Evolutionary conservation across 176 grass and related monocot species (phyloP).

Genomic region (Triticum urartu): DNA sequence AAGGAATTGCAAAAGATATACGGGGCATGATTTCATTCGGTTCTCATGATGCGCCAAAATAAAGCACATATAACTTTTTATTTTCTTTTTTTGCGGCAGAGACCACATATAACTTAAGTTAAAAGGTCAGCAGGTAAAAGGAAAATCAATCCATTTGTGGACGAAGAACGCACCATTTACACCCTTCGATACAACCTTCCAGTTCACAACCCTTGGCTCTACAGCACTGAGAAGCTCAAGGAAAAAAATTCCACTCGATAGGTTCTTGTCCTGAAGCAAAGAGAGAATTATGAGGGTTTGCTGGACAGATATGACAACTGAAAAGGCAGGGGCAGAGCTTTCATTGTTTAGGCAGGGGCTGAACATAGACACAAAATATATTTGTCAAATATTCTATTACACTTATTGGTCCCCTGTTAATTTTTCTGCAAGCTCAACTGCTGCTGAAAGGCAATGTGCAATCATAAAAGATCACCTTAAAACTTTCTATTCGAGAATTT

Average conservation of each 20-base stretch:
- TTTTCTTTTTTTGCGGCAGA: too few relatives aligned
- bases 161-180: slow-evolving; percentile 52
- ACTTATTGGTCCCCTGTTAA: neutral
- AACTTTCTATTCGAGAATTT: slow-evolving; percentile 81
- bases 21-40: neutral
- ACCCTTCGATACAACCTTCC: slow-evolving; percentile 88
- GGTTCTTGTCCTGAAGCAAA: slow-evolving; percentile 74
- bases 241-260: slow-evolving; percentile 85
- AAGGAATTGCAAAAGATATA: neutral
- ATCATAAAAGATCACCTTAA: slow-evolving; percentile 47
- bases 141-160: neutral
- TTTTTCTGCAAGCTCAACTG: neutral
- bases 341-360: neutral
- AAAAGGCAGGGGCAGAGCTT: neutral
- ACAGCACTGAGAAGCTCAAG: slow-evolving; percentile 95
- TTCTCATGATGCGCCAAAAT: neutral
- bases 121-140: neutral
- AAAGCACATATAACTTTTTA: neutral
- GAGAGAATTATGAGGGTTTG: slow-evolving; percentile 25
- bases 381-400: neutral
- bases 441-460: neutral
- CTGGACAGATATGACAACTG: neutral
- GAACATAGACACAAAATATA: neutral
- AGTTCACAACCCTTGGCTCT: slow-evolving; percentile 74
- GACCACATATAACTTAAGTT: neutral